Evolutionary conservation across 257 asterid genomes (phyloP).

Genomic region (Plantago elongata): DNA sequence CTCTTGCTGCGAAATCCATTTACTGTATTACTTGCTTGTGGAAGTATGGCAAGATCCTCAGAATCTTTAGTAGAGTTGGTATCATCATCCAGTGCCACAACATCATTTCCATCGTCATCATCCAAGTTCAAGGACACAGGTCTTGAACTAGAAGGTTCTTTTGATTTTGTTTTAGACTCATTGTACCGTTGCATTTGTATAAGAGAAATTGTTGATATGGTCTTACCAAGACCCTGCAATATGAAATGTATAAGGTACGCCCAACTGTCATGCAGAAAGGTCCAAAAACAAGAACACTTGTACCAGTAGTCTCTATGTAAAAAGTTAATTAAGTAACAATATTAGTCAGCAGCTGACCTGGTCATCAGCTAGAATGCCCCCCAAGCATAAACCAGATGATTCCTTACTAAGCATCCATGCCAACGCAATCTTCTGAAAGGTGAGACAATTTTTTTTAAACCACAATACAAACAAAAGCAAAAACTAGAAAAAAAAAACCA

Average conservation of each 20-base stretch:
- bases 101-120: constrained; percentile 60
- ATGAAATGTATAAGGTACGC: neutral
- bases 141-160: constrained; percentile 30
- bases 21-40: constrained; percentile 42
- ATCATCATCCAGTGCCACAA: constrained; percentile 40
- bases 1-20: constrained; percentile 54
- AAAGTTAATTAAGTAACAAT: constrained; percentile 13
- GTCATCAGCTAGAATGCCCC: constrained; percentile 98
- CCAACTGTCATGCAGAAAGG: constrained; percentile 2
- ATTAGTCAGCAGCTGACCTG: constrained; percentile 48
- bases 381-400: constrained; percentile 71
- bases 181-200: constrained; percentile 55
- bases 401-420: constrained; percentile 93
- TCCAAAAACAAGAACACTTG: neutral
- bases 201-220: constrained; percentile 89
- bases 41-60: constrained; percentile 49
- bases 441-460: constrained; percentile 22
- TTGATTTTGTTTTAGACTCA: constrained; percentile 51
- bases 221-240: constrained; percentile 95
- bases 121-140: constrained; percentile 84
- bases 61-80: constrained; percentile 32
- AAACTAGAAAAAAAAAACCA: neutral
- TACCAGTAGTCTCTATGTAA: constrained; percentile 6
- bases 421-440: constrained; percentile 83
- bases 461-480: constrained; percentile 5